These are phyloP conservation scores for Solanum chaucha DNA, from an alignment of 257 asterid genomes.

Conservation along the genomic window DNA sequence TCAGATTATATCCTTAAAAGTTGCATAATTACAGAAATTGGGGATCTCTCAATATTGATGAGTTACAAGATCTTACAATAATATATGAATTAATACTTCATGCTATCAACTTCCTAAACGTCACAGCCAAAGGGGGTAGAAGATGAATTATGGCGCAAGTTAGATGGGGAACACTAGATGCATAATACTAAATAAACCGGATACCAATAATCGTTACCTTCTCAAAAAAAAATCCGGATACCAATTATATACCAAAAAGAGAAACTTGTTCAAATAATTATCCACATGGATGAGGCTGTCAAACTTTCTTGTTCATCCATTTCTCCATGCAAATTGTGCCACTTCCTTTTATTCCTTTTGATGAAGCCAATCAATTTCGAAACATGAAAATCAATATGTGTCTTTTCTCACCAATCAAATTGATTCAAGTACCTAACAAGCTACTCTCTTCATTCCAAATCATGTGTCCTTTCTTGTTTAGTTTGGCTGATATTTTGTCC, in stretches of 20 bases:
- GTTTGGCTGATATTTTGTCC: neutral
- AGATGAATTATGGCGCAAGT: neutral
- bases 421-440: neutral
- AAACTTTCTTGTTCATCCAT: neutral
- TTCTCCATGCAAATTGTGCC: neutral
- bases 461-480: neutral
- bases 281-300: neutral
- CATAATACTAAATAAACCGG: neutral
- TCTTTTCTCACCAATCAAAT: neutral
- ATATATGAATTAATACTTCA: neutral
- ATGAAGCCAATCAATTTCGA: neutral
- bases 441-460: neutral
- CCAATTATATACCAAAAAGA: neutral
- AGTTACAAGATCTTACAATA: neutral
- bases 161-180: neutral
- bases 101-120: neutral
- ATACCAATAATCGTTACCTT: neutral
- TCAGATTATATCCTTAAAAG: neutral
- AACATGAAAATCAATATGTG: neutral
- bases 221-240: neutral
- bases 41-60: neutral
- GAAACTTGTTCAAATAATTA: neutral
- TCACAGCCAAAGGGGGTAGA: neutral
- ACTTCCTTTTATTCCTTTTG: neutral
- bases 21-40: neutral